A percentile compares a stretch with the other conserved stretches of the same genome.
Conservation (phyloP, 1,284 basidiomycete species). For the Irpex sp. region DNA sequence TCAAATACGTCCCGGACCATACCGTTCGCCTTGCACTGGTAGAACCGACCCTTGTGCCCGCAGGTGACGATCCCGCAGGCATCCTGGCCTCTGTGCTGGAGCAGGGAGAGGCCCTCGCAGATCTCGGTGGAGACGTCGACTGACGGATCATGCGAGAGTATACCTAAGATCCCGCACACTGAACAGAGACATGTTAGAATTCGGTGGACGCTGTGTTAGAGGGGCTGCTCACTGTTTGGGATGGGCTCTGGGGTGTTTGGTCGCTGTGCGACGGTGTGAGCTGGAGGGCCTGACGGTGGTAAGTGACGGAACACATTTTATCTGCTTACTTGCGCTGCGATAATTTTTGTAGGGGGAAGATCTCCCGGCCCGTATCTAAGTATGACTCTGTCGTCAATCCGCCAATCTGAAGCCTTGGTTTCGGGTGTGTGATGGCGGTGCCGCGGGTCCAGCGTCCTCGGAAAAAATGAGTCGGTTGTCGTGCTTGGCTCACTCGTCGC, state of each 20-base stretch:
- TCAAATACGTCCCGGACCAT: slow-evolving; percentile 99
- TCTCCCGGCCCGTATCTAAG: slow-evolving; percentile 2
- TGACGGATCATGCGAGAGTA: slow-evolving; percentile 76
- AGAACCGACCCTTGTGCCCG: slow-evolving; percentile 92
- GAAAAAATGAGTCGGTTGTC: background rate
- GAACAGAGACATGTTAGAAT: background rate
- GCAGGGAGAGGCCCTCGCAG: slow-evolving; percentile 84
- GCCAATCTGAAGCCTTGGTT: no score
- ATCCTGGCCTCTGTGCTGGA: slow-evolving; percentile 97
- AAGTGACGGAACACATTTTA: background rate
- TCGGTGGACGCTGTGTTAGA: background rate
- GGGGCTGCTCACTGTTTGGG: slow-evolving; percentile 6
- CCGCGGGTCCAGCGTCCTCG: background rate
- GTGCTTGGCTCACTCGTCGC: background rate
- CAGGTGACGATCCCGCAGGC: slow-evolving; percentile 98
- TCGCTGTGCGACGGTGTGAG: background rate
- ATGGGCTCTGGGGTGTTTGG: background rate
- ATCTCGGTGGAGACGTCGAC: slow-evolving; percentile 83
- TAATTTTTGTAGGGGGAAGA: slow-evolving; percentile 6
- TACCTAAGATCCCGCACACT: slow-evolving; percentile 91
- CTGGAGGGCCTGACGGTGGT: background rate
- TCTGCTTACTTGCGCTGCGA: slow-evolving; percentile 5
- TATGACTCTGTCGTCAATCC: no score
- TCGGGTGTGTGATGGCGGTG: slow-evolving; percentile 1
- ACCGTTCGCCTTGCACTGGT: slow-evolving; percentile 99